phyloP scores from a whole-genome alignment of 2,329 filamentous ascomycete species.

The Pseudogymnoascus sp. region DNA sequence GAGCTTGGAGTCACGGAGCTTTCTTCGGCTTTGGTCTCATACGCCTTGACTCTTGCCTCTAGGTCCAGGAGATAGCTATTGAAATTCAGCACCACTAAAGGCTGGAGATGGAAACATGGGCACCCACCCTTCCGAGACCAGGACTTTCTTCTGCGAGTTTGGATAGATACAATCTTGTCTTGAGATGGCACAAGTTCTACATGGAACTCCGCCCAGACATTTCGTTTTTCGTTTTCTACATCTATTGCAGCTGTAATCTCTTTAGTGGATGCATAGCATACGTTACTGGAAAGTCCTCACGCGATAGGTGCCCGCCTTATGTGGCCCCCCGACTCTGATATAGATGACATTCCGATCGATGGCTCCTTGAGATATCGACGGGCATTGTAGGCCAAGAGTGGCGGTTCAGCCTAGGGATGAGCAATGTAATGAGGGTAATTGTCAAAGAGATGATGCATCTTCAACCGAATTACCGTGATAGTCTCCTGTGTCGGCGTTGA shows the following conservation, averaged over 20 bases:
- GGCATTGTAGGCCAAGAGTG: constrained; percentile 2
- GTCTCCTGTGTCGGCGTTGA: not conserved
- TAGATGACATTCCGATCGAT: constrained; percentile 3
- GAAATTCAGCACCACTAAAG: not conserved
- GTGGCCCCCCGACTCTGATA: not conserved
- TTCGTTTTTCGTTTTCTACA: constrained; percentile 22
- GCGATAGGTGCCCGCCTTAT: constrained; percentile 1
- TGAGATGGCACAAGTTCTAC: constrained; percentile 16
- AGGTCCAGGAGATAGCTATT: constrained; percentile 19
- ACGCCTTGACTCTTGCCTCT: constrained; percentile 17
- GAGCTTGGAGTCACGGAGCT: constrained; percentile 1
- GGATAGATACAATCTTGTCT: constrained; percentile 18
- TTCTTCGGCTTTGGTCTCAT: constrained; percentile 14
- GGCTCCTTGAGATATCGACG: constrained; percentile 5
- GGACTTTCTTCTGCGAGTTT: constrained; percentile 17
- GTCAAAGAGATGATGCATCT: not conserved
- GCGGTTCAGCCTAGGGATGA: not conserved
- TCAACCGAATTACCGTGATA: not conserved
- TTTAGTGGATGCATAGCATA: not conserved
- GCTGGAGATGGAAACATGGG: not conserved
- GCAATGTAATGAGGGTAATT: not conserved
- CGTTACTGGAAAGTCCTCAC: not conserved
- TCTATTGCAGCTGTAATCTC: constrained; percentile 19
- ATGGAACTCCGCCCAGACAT: constrained; percentile 18
- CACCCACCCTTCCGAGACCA: constrained; percentile 19